Evolutionary conservation across 1,284 basidiomycete genomes (phyloP), one percentile per base, ranked within the genome.

Genomic region (Baeospora myosura): DNA sequence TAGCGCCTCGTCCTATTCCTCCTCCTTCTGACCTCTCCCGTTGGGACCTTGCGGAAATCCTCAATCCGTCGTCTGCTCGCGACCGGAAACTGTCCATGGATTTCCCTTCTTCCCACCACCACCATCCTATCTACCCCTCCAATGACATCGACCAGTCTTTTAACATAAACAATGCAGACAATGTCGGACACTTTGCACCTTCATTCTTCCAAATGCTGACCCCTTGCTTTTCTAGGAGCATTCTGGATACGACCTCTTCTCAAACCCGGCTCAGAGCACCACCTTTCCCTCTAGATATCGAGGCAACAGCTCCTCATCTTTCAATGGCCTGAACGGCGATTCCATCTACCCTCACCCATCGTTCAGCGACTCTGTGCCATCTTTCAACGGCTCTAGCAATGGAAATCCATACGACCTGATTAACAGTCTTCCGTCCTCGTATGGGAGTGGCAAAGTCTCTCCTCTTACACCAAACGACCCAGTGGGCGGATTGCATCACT

Each of bases 381-480:
- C 76, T 2, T 84, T 81, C 58, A 65, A 67, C 23, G 64, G 66
- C 36, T 63, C 68, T 10, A 72, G 63, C 49, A 55, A 65, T 41
- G 7, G 16, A 17, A 67, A 68, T 54, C 67, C 76, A 2, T 85
- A 81, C 62, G 78, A 80, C 58, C 71, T 81, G 51, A 77, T 82
- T 53, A 66, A 62, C 57, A 71, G 70, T 48, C 61, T 81, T n/a
- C 65, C 71, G 7, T 79, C 79, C 1, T 77, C 68, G 37, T 71
- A 76, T 53, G 72, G 68, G 60, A 80, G 76, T 45, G 81, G 80
- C 48, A 84, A 84, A 58, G 77, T 79, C 36, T 86, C 84, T 12
- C 82, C 83, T 0, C 66, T 84, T 35, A 81, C 80, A 4, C 82
- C 81, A 29, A 78, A 60, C 52, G 83, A 86, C 58, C 63, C 76